phyloP scores from a whole-genome alignment of 192 early-diverging fungal species.

The Coemansia sp. region DNA sequence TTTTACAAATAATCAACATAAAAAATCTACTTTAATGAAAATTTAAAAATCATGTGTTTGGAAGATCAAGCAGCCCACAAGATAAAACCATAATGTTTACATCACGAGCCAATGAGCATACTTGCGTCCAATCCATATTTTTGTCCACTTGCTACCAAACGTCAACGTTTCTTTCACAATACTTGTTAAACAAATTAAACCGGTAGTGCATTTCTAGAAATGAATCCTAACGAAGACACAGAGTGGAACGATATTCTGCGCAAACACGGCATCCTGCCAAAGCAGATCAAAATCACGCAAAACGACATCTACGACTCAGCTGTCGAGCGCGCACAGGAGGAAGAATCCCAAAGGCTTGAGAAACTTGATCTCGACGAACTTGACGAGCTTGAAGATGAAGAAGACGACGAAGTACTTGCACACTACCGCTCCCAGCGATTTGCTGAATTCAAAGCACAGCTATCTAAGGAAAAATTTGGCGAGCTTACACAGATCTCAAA shows the following conservation, averaged over 20 bases:
- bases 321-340: constrained; percentile 52
- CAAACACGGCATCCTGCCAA: constrained; percentile 84
- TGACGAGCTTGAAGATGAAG: constrained; percentile 89
- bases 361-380: constrained; percentile 80
- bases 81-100: no score
- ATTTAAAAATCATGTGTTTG: no score
- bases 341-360: constrained; percentile 65
- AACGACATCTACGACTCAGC: constrained; percentile 52
- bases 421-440: constrained; percentile 79
- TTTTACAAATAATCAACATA: no score
- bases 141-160: no score
- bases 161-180: no score
- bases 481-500: constrained; percentile 83
- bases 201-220: no score
- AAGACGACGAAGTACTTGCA: constrained; percentile 82
- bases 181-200: no score
- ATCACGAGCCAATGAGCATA: no score
- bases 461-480: constrained; percentile 78
- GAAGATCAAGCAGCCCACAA: no score
- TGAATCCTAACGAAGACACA: constrained; percentile 65
- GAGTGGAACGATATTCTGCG: constrained; percentile 95
- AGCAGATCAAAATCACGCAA: constrained; percentile 61
- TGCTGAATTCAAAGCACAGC: constrained; percentile 76
- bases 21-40: no score
- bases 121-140: no score